Evolutionary conservation across 805 yeast species (phyloP).

Genomic region (Metschnikowia anglica): DNA sequence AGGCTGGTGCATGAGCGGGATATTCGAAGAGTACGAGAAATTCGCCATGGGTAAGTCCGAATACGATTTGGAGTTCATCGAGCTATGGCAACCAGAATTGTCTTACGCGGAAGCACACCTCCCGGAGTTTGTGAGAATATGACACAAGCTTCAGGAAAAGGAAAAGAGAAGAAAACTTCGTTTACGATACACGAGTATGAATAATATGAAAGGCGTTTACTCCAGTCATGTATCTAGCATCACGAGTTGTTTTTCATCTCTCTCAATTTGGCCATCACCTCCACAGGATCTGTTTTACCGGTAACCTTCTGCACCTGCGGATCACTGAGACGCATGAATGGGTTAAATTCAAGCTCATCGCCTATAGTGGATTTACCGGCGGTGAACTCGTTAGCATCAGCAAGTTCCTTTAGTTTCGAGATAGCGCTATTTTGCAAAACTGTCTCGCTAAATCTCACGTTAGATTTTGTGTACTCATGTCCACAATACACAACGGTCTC

Average conservation of each 20-base stretch:
- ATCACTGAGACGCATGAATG: slow-evolving; percentile 81
- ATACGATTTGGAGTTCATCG: slow-evolving; percentile 86
- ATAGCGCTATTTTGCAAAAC: slow-evolving; percentile 58
- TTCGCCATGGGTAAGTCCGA: slow-evolving; percentile 94
- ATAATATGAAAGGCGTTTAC: neutral
- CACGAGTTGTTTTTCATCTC: slow-evolving; percentile 63
- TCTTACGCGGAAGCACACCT: slow-evolving; percentile 45
- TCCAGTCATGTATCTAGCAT: neutral
- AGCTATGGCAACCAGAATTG: slow-evolving; percentile 68
- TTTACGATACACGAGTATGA: neutral
- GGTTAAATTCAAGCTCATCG: slow-evolving; percentile 82
- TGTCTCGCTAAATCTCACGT: slow-evolving; percentile 72
- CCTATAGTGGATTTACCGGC: slow-evolving; percentile 82
- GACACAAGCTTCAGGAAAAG: neutral
- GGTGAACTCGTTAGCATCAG: slow-evolving; percentile 60
- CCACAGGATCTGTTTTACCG: slow-evolving; percentile 48
- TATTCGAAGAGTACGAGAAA: slow-evolving; percentile 89
- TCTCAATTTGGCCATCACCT: slow-evolving; percentile 72
- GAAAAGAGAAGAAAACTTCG: neutral
- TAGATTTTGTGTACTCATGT: slow-evolving; percentile 89
- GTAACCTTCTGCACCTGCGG: slow-evolving; percentile 59
- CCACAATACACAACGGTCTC: slow-evolving; percentile 86
- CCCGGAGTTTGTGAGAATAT: slow-evolving; percentile 63
- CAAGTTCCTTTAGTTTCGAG: slow-evolving; percentile 50
- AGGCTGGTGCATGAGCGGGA: slow-evolving; percentile 92